Evolutionary conservation across 495 filamentous ascomycete species (phyloP).

Genomic region (Penicillium lividum): DNA sequence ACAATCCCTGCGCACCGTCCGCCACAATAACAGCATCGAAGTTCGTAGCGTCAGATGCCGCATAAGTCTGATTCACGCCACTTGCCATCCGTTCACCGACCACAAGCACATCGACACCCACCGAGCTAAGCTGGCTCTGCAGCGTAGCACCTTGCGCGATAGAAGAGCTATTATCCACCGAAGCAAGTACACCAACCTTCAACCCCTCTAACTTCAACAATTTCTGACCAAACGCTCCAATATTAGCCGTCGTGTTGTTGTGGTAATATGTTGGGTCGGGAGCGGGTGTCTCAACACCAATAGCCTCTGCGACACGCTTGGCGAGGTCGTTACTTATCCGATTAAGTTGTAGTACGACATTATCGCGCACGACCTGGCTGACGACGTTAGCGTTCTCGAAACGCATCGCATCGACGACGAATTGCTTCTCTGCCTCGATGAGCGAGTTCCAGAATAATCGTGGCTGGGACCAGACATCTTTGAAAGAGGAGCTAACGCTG

Average conservation of each 20-base stretch:
- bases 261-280: constrained; percentile 70
- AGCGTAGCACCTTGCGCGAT: constrained; percentile 53
- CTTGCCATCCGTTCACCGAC: constrained; percentile 60
- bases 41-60: constrained; percentile 64
- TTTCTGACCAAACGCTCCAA: constrained; percentile 60
- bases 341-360: constrained; percentile 72
- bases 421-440: constrained; percentile 67
- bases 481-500: constrained; percentile 62
- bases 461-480: constrained; percentile 75
- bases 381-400: constrained; percentile 68
- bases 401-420: constrained; percentile 74
- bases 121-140: constrained; percentile 40
- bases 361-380: constrained; percentile 53
- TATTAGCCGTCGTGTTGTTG: constrained; percentile 62
- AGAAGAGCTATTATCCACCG: constrained; percentile 35
- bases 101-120: constrained; percentile 57
- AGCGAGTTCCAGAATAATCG: constrained; percentile 80
- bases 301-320: constrained; percentile 60
- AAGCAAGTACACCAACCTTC: constrained; percentile 67
- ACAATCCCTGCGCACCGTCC: constrained; percentile 57
- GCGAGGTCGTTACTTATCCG: constrained; percentile 69
- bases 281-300: constrained; percentile 57
- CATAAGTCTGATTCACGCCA: constrained; percentile 70
- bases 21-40: constrained; percentile 72
- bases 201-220: constrained; percentile 63